Evolutionary conservation across 257 asterid genomes (phyloP), one percentile per base, ranked within the genome.

Genomic region (Craterostigma plantagineum): DNA sequence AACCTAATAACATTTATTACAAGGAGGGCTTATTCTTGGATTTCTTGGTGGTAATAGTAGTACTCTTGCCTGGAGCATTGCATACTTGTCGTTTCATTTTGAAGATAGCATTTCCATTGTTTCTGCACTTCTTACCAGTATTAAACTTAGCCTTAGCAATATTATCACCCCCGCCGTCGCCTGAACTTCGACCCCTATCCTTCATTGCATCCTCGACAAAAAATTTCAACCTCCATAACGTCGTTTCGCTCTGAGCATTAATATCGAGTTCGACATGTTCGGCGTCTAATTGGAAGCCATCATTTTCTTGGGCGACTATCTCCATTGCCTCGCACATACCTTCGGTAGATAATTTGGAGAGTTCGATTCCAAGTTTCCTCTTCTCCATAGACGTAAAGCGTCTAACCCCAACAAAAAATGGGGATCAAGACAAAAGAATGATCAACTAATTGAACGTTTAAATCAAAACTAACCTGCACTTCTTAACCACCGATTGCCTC

Each of bases 231-330:
- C 93, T 78, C 97, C 97, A 87, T 18, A 87, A 50, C 14, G 95
- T 82, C 11, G 70, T 56, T 50, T 82, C 95, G 36, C 77, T 79
- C 97, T 87, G 95, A 10, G 78, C 76, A 60, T 53, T 68, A 15
- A 86, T 67, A 75, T 86, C 95, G 38, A 86, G 76, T 57, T 81
- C 87, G 65, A 86, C 65, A 45, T 78, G 79, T 54, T 78, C 93
- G 10, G 75, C 64, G 7, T 61, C 59, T 13, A 67, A 52, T 33
- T 61, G 66, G 62, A 81, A 73, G 66, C 61, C 48, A 9, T 66
- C 72, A 60, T 81, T 72, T 53, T 48, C 50, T 65, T 64, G 76
- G 43, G 95, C 92, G 23, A 86, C 76, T 44, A 86, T 86, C 52
- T 73, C 82, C 45, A 86, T 63, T 38, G 82, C 93, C 64, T 70